phyloP scores from a whole-genome alignment of 1,284 basidiomycete species.

The Ustilago shanxiensis region DNA sequence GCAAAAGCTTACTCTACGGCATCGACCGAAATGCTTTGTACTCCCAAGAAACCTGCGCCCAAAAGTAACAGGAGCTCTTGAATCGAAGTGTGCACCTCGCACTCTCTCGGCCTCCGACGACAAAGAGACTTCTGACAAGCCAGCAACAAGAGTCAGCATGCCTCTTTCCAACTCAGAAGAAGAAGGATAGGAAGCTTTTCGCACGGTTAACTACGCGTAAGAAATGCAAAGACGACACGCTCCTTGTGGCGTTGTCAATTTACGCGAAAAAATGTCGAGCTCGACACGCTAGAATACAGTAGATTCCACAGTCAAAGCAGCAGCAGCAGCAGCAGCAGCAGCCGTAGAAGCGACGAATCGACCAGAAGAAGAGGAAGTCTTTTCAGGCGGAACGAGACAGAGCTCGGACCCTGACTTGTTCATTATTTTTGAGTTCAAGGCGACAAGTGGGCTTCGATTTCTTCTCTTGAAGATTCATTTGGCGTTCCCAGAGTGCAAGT shows the following conservation, averaged over 20 bases:
- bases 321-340: slow-evolving; percentile 5
- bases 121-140: not conserved
- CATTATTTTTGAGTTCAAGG: not conserved
- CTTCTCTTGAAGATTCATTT: not conserved
- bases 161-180: not conserved
- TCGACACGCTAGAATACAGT: not conserved
- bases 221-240: slow-evolving; percentile 11
- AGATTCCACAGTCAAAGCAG: not conserved
- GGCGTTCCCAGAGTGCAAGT: too few species aligned
- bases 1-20: not conserved
- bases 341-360: not conserved
- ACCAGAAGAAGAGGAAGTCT: not conserved
- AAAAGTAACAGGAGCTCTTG: not conserved
- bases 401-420: slow-evolving; percentile 7
- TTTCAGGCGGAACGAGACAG: not conserved
- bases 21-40: not conserved
- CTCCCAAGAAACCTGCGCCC: not conserved
- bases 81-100: not conserved
- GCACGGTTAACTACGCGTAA: slow-evolving; percentile 44
- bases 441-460: not conserved
- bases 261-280: slow-evolving; percentile 36
- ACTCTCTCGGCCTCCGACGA: not conserved
- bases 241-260: slow-evolving; percentile 37
- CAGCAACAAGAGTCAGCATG: not conserved
- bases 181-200: slow-evolving; percentile 34